Conservation (phyloP, 768 basidiomycete genomes). For the Tricholoma saponaceum region DNA sequence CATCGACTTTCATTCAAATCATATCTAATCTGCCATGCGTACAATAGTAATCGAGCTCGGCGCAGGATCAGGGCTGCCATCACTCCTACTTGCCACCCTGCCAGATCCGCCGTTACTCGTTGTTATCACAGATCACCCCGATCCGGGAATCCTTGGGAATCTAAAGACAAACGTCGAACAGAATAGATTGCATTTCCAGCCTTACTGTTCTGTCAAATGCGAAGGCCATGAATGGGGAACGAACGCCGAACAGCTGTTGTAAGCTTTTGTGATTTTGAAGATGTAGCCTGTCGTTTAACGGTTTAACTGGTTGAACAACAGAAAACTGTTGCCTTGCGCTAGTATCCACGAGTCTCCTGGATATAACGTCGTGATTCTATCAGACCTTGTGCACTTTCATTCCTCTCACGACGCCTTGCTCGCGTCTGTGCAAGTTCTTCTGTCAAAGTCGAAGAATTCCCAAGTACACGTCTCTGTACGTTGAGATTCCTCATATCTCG, state of each 20-base stretch:
- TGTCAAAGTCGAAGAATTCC: slow-evolving; percentile 36
- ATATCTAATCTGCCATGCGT: not conserved
- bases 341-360: slow-evolving; percentile 15
- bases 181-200: slow-evolving; percentile 35
- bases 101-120: slow-evolving; percentile 44
- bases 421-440: slow-evolving; percentile 43
- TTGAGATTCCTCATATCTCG: not conserved
- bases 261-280: slow-evolving; percentile 16
- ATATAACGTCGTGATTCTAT: slow-evolving; percentile 62
- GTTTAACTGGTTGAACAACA: slow-evolving; percentile 3
- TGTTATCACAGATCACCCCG: slow-evolving; percentile 69
- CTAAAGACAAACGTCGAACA: slow-evolving; percentile 49
- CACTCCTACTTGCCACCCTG: slow-evolving; percentile 49
- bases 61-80: slow-evolving; percentile 65
- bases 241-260: slow-evolving; percentile 45
- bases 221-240: slow-evolving; percentile 65
- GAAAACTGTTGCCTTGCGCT: slow-evolving; percentile 15
- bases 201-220: slow-evolving; percentile 39
- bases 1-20: not conserved
- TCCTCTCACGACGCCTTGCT: slow-evolving; percentile 55
- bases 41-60: slow-evolving; percentile 67
- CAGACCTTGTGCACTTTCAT: slow-evolving; percentile 71
- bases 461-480: slow-evolving; percentile 53
- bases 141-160: slow-evolving; percentile 54
- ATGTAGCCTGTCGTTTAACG: too few species aligned